Conservation (phyloP, 106 monocot genomes). For the Chionographis japonica region DNA sequence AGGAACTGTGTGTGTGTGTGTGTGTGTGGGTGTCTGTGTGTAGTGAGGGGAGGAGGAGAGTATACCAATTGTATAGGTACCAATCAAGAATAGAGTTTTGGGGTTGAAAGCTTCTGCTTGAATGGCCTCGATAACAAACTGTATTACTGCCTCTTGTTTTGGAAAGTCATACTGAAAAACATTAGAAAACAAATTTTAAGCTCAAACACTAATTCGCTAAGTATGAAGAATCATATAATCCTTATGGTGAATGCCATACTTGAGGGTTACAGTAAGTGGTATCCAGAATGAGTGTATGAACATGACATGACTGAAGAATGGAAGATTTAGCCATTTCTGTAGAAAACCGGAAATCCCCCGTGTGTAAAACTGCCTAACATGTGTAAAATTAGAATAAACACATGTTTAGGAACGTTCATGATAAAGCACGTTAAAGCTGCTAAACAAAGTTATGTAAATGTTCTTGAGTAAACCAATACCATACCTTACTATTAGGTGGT, state of each 20-base stretch:
- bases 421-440: not conserved
- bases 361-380: conserved; percentile 79
- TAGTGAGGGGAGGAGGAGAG: not conserved
- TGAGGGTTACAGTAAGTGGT: conserved; percentile 94
- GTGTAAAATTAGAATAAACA: conserved; percentile 5
- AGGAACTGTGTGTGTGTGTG: not conserved
- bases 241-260: conserved; percentile 31
- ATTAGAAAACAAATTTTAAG: not conserved
- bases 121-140: conserved; percentile 97
- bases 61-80: conserved; percentile 92
- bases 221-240: not conserved
- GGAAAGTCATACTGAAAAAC: conserved; percentile 86
- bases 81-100: conserved; percentile 88
- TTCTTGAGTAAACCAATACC: conserved; percentile 3
- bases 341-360: conserved; percentile 93
- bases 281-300: conserved; percentile 89
- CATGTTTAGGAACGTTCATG: not conserved
- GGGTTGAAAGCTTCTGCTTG: conserved; percentile 99
- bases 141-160: conserved; percentile 84
- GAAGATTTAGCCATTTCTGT: conserved; percentile 64
- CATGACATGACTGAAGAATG: conserved; percentile 45
- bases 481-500: conserved; percentile 84
- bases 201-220: not conserved
- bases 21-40: too few relatives aligned
- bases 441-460: not conserved